Evolutionary conservation across 1,284 basidiomycete genomes (phyloP), one percentile per base, ranked within the genome.

Genomic region (Rhodotorula mucilaginosa): DNA sequence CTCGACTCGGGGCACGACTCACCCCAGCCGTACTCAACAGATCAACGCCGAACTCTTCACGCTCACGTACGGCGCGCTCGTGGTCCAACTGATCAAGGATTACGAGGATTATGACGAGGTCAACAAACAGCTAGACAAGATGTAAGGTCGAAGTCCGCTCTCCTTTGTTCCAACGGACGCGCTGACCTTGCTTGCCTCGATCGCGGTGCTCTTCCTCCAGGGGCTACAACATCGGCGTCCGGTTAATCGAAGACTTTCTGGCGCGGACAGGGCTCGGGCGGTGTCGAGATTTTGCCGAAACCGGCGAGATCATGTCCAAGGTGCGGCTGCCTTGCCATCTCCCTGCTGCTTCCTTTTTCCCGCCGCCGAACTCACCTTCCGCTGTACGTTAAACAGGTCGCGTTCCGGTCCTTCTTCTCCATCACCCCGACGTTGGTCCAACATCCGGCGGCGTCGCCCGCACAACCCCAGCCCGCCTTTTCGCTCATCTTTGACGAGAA

Each of bases 321-420:
- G 93, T 91, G 67, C 67, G 83, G 7, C 76, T 44, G 46, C 1
- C 48, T 21, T 31, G 5, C 26, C 13, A 31, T 47, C 21, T 13
- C 15, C 26, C 23, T 26, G 26, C 26, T 26, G 26, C 26, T 21
- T n/a, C 39, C 39, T 10, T 18, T 18, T n/a, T 16, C 58, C 19
- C 51, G 5, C 13, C 18, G 31, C 23, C 56, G 12, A 39, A 16
- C 46, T 44, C 15, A 57, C 54, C 15, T 18, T 19, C n/a, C 54
- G 5, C 10, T 13, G 23, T 46, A 1, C 3, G 18, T 51, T 39
- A n/a, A n/a, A 13, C 74, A 96, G 92, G 91, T 99, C 76, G 97
- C 94, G n/a, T 99, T 99, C 86, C 97, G 97, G 82, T 90, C 93
- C 19, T 99, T 99, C 82, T 84, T 99, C 67, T 97, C 97, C 81